Percentiles rank a stretch among this genome's conserved stretches.
Conservation (phyloP, 805 yeast genomes). For the Candida cerambycidarum region DNA sequence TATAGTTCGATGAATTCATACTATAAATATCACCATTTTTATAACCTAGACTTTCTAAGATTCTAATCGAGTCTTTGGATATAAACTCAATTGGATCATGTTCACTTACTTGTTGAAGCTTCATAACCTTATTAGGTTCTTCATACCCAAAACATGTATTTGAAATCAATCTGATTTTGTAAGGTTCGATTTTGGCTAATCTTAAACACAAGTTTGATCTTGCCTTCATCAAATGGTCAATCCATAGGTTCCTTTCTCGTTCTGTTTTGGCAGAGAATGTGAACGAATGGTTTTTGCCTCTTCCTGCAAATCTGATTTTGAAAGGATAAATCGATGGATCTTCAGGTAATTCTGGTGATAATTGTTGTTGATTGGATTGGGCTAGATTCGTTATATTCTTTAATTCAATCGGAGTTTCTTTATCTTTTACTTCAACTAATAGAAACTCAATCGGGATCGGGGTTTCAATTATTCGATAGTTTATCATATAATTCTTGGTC, state of each 20-base stretch:
- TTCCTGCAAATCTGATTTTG: slow-evolving; percentile 55
- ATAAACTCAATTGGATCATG: slow-evolving; percentile 50
- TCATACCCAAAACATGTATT: slow-evolving; percentile 67
- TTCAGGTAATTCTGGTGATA: slow-evolving; percentile 20
- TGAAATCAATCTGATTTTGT: slow-evolving; percentile 50
- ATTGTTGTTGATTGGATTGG: slow-evolving; percentile 14
- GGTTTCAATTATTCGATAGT: slow-evolving; percentile 46
- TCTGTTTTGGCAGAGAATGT: slow-evolving; percentile 49
- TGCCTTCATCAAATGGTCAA: slow-evolving; percentile 23
- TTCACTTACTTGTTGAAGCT: slow-evolving; percentile 52
- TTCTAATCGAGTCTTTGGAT: slow-evolving; percentile 21
- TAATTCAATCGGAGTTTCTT: slow-evolving; percentile 19
- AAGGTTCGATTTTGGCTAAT: slow-evolving; percentile 48
- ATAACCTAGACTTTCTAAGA: slow-evolving; percentile 23
- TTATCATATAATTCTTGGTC: slow-evolving; percentile 28
- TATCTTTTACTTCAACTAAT: slow-evolving; percentile 48
- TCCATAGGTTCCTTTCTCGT: slow-evolving; percentile 61
- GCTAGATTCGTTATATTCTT: slow-evolving; percentile 20
- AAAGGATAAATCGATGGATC: slow-evolving; percentile 42
- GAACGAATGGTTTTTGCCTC: slow-evolving; percentile 53
- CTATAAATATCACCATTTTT: slow-evolving; percentile 26
- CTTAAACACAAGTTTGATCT: slow-evolving; percentile 28
- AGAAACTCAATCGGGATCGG: slow-evolving; percentile 65
- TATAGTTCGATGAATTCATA: slow-evolving; percentile 20
- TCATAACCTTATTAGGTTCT: slow-evolving; percentile 47